Evolutionary conservation across 352 stramenopile genomes (phyloP).

Genomic region (Pythium utonaiense): DNA sequence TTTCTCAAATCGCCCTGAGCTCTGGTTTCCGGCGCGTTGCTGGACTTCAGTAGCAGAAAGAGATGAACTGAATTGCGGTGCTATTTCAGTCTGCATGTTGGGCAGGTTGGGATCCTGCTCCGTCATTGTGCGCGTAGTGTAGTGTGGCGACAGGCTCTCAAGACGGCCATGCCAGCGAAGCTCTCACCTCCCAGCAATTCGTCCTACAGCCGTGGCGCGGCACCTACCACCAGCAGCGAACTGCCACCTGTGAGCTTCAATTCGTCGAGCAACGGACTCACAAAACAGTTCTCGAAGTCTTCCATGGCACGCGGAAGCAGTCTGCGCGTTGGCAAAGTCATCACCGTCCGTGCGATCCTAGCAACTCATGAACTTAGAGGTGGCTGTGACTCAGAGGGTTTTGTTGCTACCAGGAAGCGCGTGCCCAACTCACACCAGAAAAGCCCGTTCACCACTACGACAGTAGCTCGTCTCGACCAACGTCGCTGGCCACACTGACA

Average conservation of each 20-base stretch:
- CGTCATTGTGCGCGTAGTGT: too few relatives aligned
- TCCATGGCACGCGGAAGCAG: conserved; percentile 22
- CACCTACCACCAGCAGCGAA: background rate
- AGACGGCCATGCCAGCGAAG: background rate
- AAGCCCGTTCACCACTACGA: conserved; percentile 1
- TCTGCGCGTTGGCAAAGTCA: conserved; percentile 50
- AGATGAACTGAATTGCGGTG: too few relatives aligned
- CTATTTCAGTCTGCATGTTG: too few relatives aligned
- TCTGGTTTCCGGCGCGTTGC: too few relatives aligned
- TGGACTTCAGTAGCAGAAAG: too few relatives aligned
- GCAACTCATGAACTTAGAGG: background rate
- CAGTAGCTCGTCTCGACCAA: background rate
- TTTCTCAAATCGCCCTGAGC: too few relatives aligned
- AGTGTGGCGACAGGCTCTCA: too few relatives aligned
- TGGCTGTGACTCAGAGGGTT: background rate
- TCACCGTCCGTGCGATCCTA: conserved; percentile 31
- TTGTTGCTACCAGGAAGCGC: conserved; percentile 27
- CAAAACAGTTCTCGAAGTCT: background rate
- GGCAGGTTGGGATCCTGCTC: too few relatives aligned
- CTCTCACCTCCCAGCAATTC: background rate
- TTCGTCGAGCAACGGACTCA: background rate
- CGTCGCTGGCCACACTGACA: background rate
- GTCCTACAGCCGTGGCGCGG: background rate
- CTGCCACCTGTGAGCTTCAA: background rate
- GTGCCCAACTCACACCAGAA: conserved; percentile 23